Evolutionary conservation across 2,329 filamentous ascomycete genomes (phyloP).

Genomic region (Phoma sp.): DNA sequence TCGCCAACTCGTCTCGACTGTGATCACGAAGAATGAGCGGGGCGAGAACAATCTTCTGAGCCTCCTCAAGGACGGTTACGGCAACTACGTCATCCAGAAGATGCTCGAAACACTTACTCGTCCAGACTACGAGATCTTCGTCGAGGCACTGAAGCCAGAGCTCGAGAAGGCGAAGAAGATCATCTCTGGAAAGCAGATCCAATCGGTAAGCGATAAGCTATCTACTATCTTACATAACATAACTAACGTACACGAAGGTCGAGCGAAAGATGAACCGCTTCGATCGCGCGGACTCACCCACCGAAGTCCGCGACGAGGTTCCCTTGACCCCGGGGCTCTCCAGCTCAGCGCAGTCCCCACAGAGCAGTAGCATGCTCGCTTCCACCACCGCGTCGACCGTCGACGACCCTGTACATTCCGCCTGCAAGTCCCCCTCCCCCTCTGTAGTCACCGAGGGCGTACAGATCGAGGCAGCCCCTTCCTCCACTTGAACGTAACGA

Average conservation of each 20-base stretch:
- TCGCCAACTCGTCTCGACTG: constrained; percentile 64
- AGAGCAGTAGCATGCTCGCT: constrained; percentile 69
- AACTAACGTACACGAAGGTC: constrained; percentile 38
- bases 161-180: constrained; percentile 52
- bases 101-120: constrained; percentile 62
- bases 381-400: constrained; percentile 66
- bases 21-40: constrained; percentile 60
- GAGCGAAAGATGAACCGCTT: constrained; percentile 58
- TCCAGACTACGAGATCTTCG: constrained; percentile 51
- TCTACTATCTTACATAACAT: background rate
- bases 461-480: constrained; percentile 23
- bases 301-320: constrained; percentile 30
- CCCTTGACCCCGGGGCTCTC: constrained; percentile 69
- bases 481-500: background rate
- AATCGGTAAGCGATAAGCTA: constrained; percentile 36
- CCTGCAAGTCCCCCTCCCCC: constrained; percentile 7
- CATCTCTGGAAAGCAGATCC: constrained; percentile 52
- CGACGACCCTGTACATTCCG: constrained; percentile 49
- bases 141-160: constrained; percentile 52
- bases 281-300: constrained; percentile 40
- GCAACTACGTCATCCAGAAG: constrained; percentile 96
- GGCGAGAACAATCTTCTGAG: constrained; percentile 73
- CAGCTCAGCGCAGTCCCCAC: constrained; percentile 71
- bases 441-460: constrained; percentile 19
- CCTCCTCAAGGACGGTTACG: constrained; percentile 88